Base-by-base conservation (phyloP, 2,329 filamentous ascomycete genomes). In the Aspergillus sp. region DNA sequence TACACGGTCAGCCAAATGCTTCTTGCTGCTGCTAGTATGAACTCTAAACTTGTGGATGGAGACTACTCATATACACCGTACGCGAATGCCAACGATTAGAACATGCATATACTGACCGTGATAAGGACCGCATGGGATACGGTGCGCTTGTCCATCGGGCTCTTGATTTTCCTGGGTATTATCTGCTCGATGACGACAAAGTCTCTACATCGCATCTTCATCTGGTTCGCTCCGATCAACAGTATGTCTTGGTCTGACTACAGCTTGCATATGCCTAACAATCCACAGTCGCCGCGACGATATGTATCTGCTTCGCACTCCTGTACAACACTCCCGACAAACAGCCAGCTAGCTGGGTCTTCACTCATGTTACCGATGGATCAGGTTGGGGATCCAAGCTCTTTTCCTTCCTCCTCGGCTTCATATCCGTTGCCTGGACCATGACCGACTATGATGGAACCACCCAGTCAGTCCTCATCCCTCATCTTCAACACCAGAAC, bases 361-460 rank as follows among this genome's bases (percentile, higher is more conserved):
- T 89, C 64, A 84, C 82, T 3, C 79, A 86, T 62, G 82, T 89
- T 53, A 85, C 81, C 13, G 84, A 89, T 69, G 84, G 85, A 53
- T 89, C 87, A 9, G 86, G 87, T 28, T 89, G 86, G 86, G 83
- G 83, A 11, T 86, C 81, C 23, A 85, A 82, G 65, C 78, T 80
- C 3, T 88, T 89, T 65, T 89, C 87, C 0, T 89, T 89, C 66
- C 78, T 89, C 9, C 77, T 89, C 7, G 85, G 85, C 60, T 85
- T 78, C 54, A 77, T 80, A 48, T 72, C 70, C 11, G 75, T 80
- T 8, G 75, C 76, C 47, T 79, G 76, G 74, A 87, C 85, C n/a
- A 89, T 89, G 86, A 89, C 87, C 6, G 87, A 89, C 70, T 89
- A 89, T 70, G 87, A 89, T 67, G 86, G 84, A 50, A 89, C 87